Percentiles rank a stretch among this genome's conserved stretches.
phyloP scores from a whole-genome alignment of 2,329 filamentous ascomycete genomes.

The Monosporascus sp. region DNA sequence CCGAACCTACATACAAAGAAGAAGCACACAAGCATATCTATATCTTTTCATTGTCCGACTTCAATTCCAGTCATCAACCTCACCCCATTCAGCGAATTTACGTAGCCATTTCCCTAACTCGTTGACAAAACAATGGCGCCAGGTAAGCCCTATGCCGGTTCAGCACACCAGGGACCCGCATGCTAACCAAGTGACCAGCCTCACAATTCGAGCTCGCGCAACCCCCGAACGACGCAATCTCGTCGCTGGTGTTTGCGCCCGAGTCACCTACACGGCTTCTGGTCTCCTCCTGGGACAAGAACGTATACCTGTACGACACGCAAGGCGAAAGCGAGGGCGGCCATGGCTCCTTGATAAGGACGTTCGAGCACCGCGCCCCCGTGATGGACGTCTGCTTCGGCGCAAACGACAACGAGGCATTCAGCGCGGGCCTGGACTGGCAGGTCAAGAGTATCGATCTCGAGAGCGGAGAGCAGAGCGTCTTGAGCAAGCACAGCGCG shows the following conservation, averaged over 20 bases:
- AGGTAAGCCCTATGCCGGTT: slow-evolving; percentile 8
- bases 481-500: slow-evolving; percentile 71
- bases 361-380: slow-evolving; percentile 76
- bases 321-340: slow-evolving; percentile 45
- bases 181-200: slow-evolving; percentile 32
- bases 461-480: slow-evolving; percentile 63
- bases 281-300: slow-evolving; percentile 93
- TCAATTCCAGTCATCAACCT: too few species aligned
- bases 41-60: too few species aligned
- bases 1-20: too few species aligned
- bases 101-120: too few species aligned
- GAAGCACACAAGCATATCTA: too few species aligned
- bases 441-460: slow-evolving; percentile 75
- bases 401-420: slow-evolving; percentile 74
- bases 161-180: too few species aligned
- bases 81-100: too few species aligned
- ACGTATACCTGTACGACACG: slow-evolving; percentile 84
- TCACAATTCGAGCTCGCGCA: slow-evolving; percentile 78
- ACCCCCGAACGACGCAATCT: slow-evolving; percentile 82
- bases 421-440: slow-evolving; percentile 81
- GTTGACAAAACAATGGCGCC: slow-evolving; percentile 16
- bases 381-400: slow-evolving; percentile 92
- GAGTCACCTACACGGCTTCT: slow-evolving; percentile 68
- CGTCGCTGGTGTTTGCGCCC: slow-evolving; percentile 79
- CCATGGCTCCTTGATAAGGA: slow-evolving; percentile 60